Percentiles rank a stretch among this genome's conserved stretches.
phyloP scores from a whole-genome alignment of 202 grass and related monocot genomes.

The Eragrostis tef region DNA sequence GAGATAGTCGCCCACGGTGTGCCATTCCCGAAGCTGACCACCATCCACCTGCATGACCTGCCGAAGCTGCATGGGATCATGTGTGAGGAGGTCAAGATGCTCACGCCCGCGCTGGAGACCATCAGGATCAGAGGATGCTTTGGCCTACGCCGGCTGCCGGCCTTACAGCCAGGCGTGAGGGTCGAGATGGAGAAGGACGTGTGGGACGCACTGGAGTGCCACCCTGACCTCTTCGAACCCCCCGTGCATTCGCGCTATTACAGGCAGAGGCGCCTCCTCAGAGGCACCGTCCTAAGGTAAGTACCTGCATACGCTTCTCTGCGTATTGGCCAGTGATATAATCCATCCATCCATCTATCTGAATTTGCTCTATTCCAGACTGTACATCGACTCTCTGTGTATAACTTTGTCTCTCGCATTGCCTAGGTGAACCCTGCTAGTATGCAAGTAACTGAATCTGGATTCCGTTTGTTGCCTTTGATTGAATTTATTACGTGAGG shows the following conservation, averaged over 20 bases:
- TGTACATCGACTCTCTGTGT: neutral
- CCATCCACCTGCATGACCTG: slow-evolving; percentile 38
- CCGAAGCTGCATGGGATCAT: slow-evolving; percentile 6
- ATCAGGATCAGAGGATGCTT: slow-evolving; percentile 20
- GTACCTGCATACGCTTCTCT: too few relatives aligned
- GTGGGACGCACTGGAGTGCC: slow-evolving; percentile 39
- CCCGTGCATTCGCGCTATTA: slow-evolving; percentile 1
- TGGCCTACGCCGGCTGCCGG: neutral
- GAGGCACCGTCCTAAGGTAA: slow-evolving; percentile 27
- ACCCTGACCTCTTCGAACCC: neutral
- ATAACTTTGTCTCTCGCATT: neutral
- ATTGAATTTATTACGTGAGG: neutral
- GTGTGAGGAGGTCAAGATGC: slow-evolving; percentile 1
- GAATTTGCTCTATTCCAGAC: neutral
- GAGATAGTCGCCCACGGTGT: fast-evolving
- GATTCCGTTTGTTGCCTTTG: neutral
- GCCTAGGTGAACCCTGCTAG: slow-evolving; percentile 2
- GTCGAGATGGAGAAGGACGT: slow-evolving; percentile 31
- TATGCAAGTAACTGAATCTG: neutral
- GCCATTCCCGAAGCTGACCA: neutral
- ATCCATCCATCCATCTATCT: too few relatives aligned
- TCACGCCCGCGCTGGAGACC: neutral
- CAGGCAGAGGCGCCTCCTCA: neutral
- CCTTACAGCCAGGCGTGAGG: neutral
- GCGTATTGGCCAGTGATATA: too few relatives aligned